These are phyloP conservation scores for Aspergillus sp. DNA, from an alignment of 2,329 filamentous ascomycete species.

Conservation along the genomic window DNA sequence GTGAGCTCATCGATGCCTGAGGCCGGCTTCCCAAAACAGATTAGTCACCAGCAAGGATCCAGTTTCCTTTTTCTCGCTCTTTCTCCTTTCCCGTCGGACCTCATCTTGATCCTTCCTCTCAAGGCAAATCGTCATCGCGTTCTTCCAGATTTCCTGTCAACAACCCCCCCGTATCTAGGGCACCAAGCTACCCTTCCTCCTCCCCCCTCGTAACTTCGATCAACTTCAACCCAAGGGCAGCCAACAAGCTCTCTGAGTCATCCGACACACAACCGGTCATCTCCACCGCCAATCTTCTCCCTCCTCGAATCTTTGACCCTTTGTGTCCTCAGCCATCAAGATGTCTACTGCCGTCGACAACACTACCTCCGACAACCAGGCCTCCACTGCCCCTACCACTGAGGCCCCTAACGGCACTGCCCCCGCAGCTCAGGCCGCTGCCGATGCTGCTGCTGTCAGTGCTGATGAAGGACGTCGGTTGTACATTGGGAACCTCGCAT, in stretches of 20 bases:
- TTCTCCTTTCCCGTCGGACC: constrained; percentile 23
- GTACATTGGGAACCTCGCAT: constrained; percentile 99
- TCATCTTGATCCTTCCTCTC: constrained; percentile 24
- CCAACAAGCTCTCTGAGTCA: constrained; percentile 65
- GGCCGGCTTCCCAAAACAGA: background rate
- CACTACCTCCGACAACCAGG: constrained; percentile 65
- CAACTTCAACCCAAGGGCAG: constrained; percentile 34
- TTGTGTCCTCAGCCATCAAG: constrained; percentile 51
- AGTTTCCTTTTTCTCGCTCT: constrained; percentile 24
- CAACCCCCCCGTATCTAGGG: constrained; percentile 63
- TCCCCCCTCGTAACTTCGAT: constrained; percentile 39
- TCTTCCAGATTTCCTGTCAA: constrained; percentile 26
- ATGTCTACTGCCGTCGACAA: constrained; percentile 86
- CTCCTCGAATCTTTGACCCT: constrained; percentile 30
- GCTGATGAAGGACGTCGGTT: constrained; percentile 98
- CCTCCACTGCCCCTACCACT: constrained; percentile 62
- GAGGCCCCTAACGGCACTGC: constrained; percentile 59
- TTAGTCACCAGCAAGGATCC: constrained; percentile 12
- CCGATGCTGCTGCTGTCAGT: constrained; percentile 92
- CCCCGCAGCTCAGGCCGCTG: constrained; percentile 69
- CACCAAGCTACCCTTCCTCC: constrained; percentile 78
- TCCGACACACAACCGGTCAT: constrained; percentile 37
- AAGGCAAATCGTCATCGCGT: constrained; percentile 24
- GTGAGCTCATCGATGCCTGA: constrained; percentile 4
- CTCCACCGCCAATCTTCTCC: constrained; percentile 35